phyloP scores from a whole-genome alignment of 176 grass and related monocot genomes.

The Cymbopogon citratus region DNA sequence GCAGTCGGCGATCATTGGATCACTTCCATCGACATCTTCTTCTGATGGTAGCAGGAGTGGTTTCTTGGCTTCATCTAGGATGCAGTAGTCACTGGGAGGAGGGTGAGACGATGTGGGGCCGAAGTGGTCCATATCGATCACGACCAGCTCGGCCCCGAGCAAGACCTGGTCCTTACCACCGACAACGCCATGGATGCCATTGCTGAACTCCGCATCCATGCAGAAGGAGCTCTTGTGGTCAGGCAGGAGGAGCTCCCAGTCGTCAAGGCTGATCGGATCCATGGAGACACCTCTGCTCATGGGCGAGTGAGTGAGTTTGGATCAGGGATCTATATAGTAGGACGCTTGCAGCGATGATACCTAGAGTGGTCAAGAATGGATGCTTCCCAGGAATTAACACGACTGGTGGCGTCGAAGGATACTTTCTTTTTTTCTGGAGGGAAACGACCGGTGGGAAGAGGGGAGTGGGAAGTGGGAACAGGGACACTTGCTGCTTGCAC shows the following conservation, averaged over 20 bases:
- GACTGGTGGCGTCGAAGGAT: constrained; percentile 26
- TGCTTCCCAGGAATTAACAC: constrained; percentile 17
- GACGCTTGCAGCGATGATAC: constrained; percentile 19
- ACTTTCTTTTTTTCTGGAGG: constrained; percentile 33
- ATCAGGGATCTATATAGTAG: constrained; percentile 19
- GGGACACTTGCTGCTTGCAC: constrained; percentile 3
- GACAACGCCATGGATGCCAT: constrained; percentile 9
- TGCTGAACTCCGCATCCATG: constrained; percentile 28
- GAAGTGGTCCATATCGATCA: constrained; percentile 66
- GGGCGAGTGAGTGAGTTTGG: not conserved
- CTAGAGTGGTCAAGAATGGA: constrained; percentile 22
- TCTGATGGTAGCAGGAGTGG: not conserved
- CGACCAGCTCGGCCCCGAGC: constrained; percentile 27
- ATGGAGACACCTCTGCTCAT: constrained; percentile 24
- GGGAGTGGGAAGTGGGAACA: constrained; percentile 8
- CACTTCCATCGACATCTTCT: not conserved
- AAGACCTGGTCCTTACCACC: constrained; percentile 34
- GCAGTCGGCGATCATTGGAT: constrained; percentile 2
- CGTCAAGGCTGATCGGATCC: constrained; percentile 56
- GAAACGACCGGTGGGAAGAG: not conserved
- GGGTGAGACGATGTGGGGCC: constrained; percentile 15
- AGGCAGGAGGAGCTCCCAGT: constrained; percentile 88
- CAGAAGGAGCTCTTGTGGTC: constrained; percentile 33
- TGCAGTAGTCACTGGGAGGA: constrained; percentile 7
- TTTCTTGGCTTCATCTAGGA: not conserved